These are phyloP conservation scores for Diaporthe batatas DNA, from an alignment of 2,329 filamentous ascomycete genomes.

Conservation along the genomic window DNA sequence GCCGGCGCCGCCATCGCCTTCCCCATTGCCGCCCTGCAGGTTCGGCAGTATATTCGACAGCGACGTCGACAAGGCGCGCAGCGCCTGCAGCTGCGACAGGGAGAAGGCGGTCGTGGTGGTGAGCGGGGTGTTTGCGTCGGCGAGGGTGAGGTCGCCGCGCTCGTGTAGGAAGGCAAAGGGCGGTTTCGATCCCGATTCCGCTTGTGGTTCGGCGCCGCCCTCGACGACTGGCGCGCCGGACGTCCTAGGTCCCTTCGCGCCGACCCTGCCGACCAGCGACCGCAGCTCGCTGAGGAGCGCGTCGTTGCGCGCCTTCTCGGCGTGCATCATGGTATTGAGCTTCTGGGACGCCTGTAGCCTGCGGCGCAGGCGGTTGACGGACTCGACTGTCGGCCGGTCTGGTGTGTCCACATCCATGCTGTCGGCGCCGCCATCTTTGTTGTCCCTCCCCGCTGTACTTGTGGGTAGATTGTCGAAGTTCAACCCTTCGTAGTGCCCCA, in stretches of 20 bases:
- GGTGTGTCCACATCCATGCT: constrained; percentile 45
- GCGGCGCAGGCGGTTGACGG: constrained; percentile 78
- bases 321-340: constrained; percentile 76
- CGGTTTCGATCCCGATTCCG: constrained; percentile 35
- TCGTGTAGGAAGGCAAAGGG: constrained; percentile 71
- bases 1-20: constrained; percentile 48
- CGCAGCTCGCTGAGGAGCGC: constrained; percentile 76
- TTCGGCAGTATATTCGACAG: constrained; percentile 77
- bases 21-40: constrained; percentile 54
- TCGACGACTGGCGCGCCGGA: constrained; percentile 16
- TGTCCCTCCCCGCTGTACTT: constrained; percentile 24
- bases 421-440: constrained; percentile 36
- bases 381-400: constrained; percentile 70
- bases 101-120: constrained; percentile 83
- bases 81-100: constrained; percentile 83
- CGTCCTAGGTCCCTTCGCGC: constrained; percentile 36
- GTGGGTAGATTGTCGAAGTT: constrained; percentile 55
- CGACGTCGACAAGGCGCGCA: constrained; percentile 74
- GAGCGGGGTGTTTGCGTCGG: constrained; percentile 68
- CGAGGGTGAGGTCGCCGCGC: constrained; percentile 63
- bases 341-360: constrained; percentile 84
- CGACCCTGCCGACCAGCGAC: constrained; percentile 53
- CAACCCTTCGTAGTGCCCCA: constrained; percentile 85
- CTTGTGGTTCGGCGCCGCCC: constrained; percentile 44
- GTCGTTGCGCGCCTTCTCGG: constrained; percentile 80